Base-by-base conservation (phyloP, 2,329 filamentous ascomycete genomes). In the Byssoonygena ceratinophila region DNA sequence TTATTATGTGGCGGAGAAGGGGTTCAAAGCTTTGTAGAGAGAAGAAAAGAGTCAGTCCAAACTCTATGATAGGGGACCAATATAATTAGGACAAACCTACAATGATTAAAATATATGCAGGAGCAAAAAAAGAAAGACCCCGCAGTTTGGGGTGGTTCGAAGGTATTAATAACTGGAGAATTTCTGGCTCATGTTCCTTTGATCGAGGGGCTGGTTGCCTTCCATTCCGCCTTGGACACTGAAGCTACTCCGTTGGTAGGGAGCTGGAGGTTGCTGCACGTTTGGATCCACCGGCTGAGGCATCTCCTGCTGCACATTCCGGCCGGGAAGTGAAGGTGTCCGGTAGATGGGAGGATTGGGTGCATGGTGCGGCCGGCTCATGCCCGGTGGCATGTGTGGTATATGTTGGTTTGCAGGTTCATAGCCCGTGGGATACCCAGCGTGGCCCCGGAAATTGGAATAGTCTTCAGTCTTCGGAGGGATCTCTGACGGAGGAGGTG, bases 401-500 rank as follows among this genome's bases (percentile, higher is more conserved):
- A 64, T 60, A 40, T 62, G 58, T 44, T 68, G 68, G 44, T 56
- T 60, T 44, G 69, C 54, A 1, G 66, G 59, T 46, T 70, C 67
- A 55, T 68, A 70, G 18, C 62, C 59, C 27, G 65, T 56, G 1
- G 63, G 63, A 48, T 68, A 71, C 1, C 64, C 61, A 2, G 62
- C 54, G 5, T 64, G 58, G 18, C 44, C 37, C 18, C 68, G 64
- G 56, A 65, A 69, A 2, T 62, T 57, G 5, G 63, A 57, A 40
- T 70, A 70, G 20, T 71, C 68, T 12, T 71, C 68, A 14, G 60
- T 59, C 51, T 71, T 71, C 25, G 59, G 59, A 8, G 62, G 60
- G 8, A 67, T 60, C 40, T 64, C 59, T 12, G 62, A 56, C 9
- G 62, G 55, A 4, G 61, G 59, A 0, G 65, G 58, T 3, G 66